Evolutionary conservation across 139 green algal species (phyloP), one percentile per base, ranked within the genome.

Genomic region (Chlorella sp.): DNA sequence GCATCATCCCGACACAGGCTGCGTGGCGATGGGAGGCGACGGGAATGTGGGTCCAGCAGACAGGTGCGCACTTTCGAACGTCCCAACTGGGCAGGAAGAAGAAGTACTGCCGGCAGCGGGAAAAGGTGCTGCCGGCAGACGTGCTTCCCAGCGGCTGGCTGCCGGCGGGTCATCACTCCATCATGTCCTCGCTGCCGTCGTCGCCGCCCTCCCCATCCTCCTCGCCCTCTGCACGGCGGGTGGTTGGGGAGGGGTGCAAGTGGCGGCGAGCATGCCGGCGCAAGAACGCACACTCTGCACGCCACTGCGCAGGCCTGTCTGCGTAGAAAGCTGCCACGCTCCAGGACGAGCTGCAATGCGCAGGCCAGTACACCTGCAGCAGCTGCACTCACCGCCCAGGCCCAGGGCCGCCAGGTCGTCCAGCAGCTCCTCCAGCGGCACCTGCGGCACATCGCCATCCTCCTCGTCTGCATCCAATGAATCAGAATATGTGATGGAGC

Each of bases 381-480:
- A 69, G 24, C 20, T 36, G 60, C 60, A 40, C 38, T 85, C 89
- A 28, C 91, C 91, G 0, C 87, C 79, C 41, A 95, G 41, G 19
- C 89, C 76, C 83, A 98, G 85, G 24, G 73, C 90, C 72, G 93
- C 91, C 87, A 99, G 89, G 58, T 97, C 95, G 82, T 98, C 94
- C 79, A 99, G 86, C 87, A 99, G 91, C 91, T 98, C 96, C 46
- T 99, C 96, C 82, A 99, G 90, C 22, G 96, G 96, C 32, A 99
- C 90, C 88, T 98, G 85, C 8, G 92, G 89, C 24, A 92, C 62
- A 32, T 92, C 88, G 3, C 67, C 86, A 0, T 81, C 83, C 44
- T 70, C 62, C 34, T 91, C 87, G 72, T 90, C 72, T 34, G 72
- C 43, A 26, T 3, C 32, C 24, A 5, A 69, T 28, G 62, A 5